Percentiles rank a stretch among this genome's conserved stretches.
phyloP scores from a whole-genome alignment of 768 basidiomycete genomes.

The Phanerodontia chrysosporium region DNA sequence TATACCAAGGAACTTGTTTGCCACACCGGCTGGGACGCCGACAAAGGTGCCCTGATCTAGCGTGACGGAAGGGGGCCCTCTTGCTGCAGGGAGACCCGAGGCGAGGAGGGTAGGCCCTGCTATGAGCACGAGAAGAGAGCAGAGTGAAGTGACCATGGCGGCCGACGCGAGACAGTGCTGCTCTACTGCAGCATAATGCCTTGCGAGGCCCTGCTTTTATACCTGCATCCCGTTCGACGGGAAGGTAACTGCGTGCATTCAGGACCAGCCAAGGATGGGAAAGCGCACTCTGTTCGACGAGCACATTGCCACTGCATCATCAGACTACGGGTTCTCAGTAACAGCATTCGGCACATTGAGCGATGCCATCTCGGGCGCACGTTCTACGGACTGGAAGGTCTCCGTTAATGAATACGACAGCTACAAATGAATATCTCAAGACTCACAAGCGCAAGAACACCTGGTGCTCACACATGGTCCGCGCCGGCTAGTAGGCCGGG shows the following conservation, averaged over 20 bases:
- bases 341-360: neutral
- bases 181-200: too few species aligned
- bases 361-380: too few species aligned
- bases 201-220: too few species aligned
- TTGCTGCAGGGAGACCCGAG: neutral
- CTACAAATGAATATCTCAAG: neutral
- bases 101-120: neutral
- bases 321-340: neutral
- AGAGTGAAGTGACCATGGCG: neutral
- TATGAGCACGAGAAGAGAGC: neutral
- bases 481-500: too few species aligned
- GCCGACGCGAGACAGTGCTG: neutral
- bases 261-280: too few species aligned
- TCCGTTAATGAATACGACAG: too few species aligned
- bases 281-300: neutral
- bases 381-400: neutral
- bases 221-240: neutral
- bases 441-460: neutral
- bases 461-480: too few species aligned
- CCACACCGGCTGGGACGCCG: constrained; percentile 31
- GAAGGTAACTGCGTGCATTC: neutral
- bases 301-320: neutral
- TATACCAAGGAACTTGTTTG: constrained; percentile 45
- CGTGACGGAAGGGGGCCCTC: constrained; percentile 28
- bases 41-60: constrained; percentile 43